phyloP scores from a whole-genome alignment of 2,329 filamentous ascomycete species.

The Curvularia hawaiiensis region DNA sequence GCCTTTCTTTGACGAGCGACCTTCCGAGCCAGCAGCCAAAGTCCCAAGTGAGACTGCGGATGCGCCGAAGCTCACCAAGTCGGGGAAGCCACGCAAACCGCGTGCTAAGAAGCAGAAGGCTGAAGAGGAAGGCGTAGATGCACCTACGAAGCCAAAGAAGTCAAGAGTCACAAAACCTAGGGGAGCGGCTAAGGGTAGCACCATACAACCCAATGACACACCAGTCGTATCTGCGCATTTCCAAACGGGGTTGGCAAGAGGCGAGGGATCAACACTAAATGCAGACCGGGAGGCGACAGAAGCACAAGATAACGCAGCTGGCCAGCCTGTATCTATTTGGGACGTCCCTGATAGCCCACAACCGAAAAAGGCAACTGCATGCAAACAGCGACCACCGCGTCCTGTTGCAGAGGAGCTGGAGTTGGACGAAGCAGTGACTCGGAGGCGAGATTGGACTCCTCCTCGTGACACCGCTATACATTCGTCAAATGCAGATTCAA shows the following conservation, averaged over 20 bases:
- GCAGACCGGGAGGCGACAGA: background rate
- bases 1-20: constrained; percentile 25
- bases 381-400: constrained; percentile 20
- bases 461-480: constrained; percentile 31
- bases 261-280: constrained; percentile 4
- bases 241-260: constrained; percentile 1
- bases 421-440: constrained; percentile 36
- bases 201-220: constrained; percentile 21
- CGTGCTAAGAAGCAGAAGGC: constrained; percentile 36
- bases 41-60: constrained; percentile 8
- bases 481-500: constrained; percentile 23
- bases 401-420: constrained; percentile 22
- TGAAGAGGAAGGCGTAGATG: constrained; percentile 12
- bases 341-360: constrained; percentile 33
- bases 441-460: constrained; percentile 47
- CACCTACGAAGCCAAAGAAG: constrained; percentile 32
- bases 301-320: background rate
- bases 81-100: constrained; percentile 37
- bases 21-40: constrained; percentile 10
- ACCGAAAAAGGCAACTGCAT: constrained; percentile 14
- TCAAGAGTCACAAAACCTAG: constrained; percentile 34
- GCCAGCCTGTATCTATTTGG: constrained; percentile 29
- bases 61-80: constrained; percentile 26
- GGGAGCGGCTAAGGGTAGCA: constrained; percentile 18
- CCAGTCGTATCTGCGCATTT: constrained; percentile 33